Base-by-base conservation (phyloP, 495 filamentous ascomycete species). In the Penicillium diatomitis region DNA sequence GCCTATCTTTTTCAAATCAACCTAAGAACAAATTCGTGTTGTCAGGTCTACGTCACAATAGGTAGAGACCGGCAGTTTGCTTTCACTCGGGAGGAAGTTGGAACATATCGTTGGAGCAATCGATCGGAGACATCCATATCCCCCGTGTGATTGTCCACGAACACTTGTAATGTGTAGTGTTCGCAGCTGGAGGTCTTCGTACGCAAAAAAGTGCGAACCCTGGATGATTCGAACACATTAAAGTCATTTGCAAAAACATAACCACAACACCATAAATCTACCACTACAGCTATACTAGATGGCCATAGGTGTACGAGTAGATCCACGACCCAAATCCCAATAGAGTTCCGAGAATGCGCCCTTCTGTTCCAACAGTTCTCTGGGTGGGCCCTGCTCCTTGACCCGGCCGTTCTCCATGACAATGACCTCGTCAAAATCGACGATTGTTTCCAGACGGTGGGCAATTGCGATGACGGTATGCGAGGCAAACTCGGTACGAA, bases 381-480 rank as follows among this genome's bases (percentile, higher is more conserved):
- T 11, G 32, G 43, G 43, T n/a, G 29, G 32, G 29, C 43, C 43
- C 32, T 46, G 29, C 20, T 46, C 43, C 30, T 34, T 37, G 33
- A 46, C 38, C 32, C 11, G 44, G 4, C 44, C 44, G 9, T 6
- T 5, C 32, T 46, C 44, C n/a, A 46, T 36, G 5, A 46, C 44
- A 37, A 37, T 27, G 8, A 46, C 44, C n/a, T 29, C 11, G 33
- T 46, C 44, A 32, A 46, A 46, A 11, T 46, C 44, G 5, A 37
- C n/a, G 33, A 46, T 37, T 7, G 33, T 37, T 10, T 27, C n/a
- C n/a, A 37, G 33, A 11, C 67, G 53, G 54, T 76, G 73, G 0
- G 69, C 55, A 30, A 77, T 61, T 0, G 67, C 60, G 12, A 77
- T 62, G n/a, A 75, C 60, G 5, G 73, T 77, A 38, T 68, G 60